Conservation (phyloP, 139 green algal genomes). For the Tetradesmus lagerheimii region DNA sequence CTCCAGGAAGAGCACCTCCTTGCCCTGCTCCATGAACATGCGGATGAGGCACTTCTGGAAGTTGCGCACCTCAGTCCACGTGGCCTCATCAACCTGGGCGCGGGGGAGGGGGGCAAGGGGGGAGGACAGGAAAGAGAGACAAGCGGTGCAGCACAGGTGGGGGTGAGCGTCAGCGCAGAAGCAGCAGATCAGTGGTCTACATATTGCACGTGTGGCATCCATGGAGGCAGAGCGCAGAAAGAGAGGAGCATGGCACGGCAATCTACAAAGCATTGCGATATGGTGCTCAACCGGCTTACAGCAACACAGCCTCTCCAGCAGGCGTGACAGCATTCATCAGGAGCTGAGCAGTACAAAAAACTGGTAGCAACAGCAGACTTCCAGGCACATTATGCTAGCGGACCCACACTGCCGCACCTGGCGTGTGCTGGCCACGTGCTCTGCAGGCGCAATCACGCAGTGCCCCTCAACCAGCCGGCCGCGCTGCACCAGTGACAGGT, state of each 20-base stretch:
- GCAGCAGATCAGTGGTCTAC: neutral
- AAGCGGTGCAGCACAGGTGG: neutral
- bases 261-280: too few relatives aligned
- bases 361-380: neutral
- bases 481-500: slow-evolving; percentile 86
- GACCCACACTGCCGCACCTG: slow-evolving; percentile 43
- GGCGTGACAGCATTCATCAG: neutral
- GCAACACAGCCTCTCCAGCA: neutral
- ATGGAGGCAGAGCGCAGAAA: neutral
- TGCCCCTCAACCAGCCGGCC: slow-evolving; percentile 85
- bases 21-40: slow-evolving; percentile 79
- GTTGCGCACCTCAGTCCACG: slow-evolving; percentile 96
- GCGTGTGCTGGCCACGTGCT: slow-evolving; percentile 78
- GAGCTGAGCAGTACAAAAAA: neutral
- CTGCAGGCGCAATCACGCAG: slow-evolving; percentile 84
- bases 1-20: slow-evolving; percentile 91
- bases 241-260: neutral
- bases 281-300: too few relatives aligned
- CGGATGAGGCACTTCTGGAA: slow-evolving; percentile 99
- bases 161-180: neutral
- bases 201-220: too few relatives aligned
- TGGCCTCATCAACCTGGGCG: slow-evolving; percentile 80
- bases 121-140: neutral
- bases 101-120: neutral
- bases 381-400: neutral